Percentiles rank a stretch among this genome's conserved stretches.
These are phyloP conservation scores for Fraxinus latifolia DNA, from an alignment of 305 asterid genomes.

Conservation along the genomic window DNA sequence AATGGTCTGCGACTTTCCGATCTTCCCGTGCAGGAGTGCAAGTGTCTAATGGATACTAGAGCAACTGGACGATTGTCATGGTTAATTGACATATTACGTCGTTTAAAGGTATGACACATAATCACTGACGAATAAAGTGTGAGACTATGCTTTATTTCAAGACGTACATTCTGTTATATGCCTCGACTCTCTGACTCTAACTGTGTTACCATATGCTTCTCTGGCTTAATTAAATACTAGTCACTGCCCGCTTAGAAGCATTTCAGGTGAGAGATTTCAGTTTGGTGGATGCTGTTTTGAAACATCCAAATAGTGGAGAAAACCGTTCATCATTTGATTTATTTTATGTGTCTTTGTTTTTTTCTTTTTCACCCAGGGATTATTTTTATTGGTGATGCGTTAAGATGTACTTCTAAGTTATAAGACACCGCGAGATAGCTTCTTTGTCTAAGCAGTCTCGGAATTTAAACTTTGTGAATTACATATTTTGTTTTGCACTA, in stretches of 20 bases:
- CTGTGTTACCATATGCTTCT: neutral
- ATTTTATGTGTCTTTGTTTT: too few species aligned
- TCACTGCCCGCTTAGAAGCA: neutral
- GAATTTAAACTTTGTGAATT: neutral
- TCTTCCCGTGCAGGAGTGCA: slow-evolving; percentile 68
- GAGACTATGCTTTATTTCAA: slow-evolving; percentile 16
- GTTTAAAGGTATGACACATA: slow-evolving; percentile 62
- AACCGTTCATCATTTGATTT: neutral
- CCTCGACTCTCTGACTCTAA: neutral
- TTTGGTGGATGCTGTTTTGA: neutral
- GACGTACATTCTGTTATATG: slow-evolving; percentile 1
- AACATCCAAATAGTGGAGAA: neutral
- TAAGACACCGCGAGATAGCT: neutral
- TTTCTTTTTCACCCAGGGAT: neutral
- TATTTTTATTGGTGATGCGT: neutral
- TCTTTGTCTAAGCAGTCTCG: neutral
- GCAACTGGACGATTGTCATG: slow-evolving; percentile 74
- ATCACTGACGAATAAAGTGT: slow-evolving; percentile 11
- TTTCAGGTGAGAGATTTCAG: neutral
- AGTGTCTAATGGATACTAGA: slow-evolving; percentile 59
- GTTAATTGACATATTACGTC: slow-evolving; percentile 68
- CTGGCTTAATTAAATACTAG: neutral
- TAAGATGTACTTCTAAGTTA: neutral
- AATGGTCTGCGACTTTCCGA: slow-evolving; percentile 61
- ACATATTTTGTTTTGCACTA: neutral